phyloP scores from a whole-genome alignment of 805 yeast genomes.

The Tetrapisispora phaffii region DNA sequence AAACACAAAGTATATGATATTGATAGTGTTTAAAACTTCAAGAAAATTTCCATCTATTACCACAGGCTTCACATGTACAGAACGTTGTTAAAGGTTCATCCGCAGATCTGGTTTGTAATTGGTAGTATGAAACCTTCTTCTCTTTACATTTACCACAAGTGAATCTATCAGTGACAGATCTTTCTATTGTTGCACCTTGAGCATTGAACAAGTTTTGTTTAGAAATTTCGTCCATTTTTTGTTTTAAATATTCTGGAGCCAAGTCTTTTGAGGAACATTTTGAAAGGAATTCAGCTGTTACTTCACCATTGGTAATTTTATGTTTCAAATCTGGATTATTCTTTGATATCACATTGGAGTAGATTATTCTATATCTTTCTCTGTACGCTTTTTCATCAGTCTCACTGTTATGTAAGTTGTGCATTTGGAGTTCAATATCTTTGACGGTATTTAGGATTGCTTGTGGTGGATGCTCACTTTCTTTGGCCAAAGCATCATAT shows the following conservation, averaged over 20 bases:
- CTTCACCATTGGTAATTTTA: constrained; percentile 56
- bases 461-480: constrained; percentile 52
- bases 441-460: constrained; percentile 54
- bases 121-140: constrained; percentile 93
- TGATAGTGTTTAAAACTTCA: constrained; percentile 23
- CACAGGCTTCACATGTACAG: constrained; percentile 96
- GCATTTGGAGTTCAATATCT: constrained; percentile 66
- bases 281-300: constrained; percentile 56
- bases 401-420: constrained; percentile 46
- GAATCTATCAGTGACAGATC: constrained; percentile 93
- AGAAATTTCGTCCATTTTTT: constrained; percentile 76
- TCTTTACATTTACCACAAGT: constrained; percentile 97
- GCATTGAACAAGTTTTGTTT: constrained; percentile 90
- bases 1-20: not conserved
- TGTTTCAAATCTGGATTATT: constrained; percentile 78
- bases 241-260: constrained; percentile 86
- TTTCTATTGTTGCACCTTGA: constrained; percentile 91
- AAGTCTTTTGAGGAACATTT: constrained; percentile 86
- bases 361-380: constrained; percentile 75
- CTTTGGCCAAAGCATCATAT: constrained; percentile 84
- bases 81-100: constrained; percentile 98
- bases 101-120: constrained; percentile 95
- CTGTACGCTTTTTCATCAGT: constrained; percentile 49
- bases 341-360: constrained; percentile 79
- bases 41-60: constrained; percentile 96